Conservation (phyloP, 1,284 basidiomycete species). For the Thecaphora thlaspeos region DNA sequence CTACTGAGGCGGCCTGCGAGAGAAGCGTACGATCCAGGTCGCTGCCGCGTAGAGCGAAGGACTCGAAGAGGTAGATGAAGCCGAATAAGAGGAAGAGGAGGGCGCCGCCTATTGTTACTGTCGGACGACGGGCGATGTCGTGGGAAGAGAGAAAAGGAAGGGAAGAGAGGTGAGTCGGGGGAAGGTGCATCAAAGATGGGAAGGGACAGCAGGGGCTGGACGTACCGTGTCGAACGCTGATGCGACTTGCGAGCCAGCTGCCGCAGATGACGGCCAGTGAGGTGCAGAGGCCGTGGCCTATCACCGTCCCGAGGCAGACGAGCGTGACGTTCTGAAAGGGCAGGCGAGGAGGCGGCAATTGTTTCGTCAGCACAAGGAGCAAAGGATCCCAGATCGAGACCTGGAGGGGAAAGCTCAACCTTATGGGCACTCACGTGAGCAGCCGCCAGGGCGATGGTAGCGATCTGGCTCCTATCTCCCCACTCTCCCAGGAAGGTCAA, state of each 20-base stretch:
- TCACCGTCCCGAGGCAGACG: slow-evolving; percentile 82
- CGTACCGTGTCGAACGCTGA: slow-evolving; percentile 21
- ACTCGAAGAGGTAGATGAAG: slow-evolving; percentile 59
- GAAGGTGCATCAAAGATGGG: neutral
- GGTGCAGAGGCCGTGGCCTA: slow-evolving; percentile 87
- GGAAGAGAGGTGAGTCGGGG: slow-evolving; percentile 4
- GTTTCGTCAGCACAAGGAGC: no score
- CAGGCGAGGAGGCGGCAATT: no score
- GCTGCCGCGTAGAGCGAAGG: slow-evolving; percentile 36
- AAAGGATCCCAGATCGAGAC: no score
- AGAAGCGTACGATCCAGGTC: no score
- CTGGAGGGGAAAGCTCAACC: no score
- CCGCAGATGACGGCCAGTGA: slow-evolving; percentile 85
- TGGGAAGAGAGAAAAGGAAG: neutral
- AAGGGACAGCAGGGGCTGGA: neutral
- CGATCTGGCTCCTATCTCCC: slow-evolving; percentile 96
- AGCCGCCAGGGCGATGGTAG: slow-evolving; percentile 92
- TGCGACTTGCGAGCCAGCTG: slow-evolving; percentile 67
- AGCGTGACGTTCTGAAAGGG: slow-evolving; percentile 68
- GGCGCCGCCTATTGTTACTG: slow-evolving; percentile 82
- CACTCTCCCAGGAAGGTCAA: slow-evolving; percentile 97
- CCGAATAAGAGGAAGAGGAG: slow-evolving; percentile 79
- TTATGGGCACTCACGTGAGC: slow-evolving; percentile 78
- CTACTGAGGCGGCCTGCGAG: no score
- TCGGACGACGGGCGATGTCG: neutral